These are phyloP conservation scores for Dentipellis sp. DNA, from an alignment of 768 basidiomycete genomes.

Conservation along the genomic window DNA sequence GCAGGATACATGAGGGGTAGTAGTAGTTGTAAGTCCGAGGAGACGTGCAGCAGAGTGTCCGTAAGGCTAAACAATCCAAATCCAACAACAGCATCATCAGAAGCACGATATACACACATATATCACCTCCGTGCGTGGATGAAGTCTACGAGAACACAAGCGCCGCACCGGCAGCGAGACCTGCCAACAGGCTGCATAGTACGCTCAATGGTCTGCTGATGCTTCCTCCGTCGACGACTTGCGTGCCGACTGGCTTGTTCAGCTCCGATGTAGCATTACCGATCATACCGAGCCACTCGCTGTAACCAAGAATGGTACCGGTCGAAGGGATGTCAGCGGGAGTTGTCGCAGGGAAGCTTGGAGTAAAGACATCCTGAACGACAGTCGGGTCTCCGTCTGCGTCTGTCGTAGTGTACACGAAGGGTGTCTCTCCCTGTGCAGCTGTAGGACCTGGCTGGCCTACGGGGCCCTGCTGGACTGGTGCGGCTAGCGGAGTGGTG, in stretches of 20 bases:
- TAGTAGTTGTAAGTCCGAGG: background rate
- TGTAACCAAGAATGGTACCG: constrained; percentile 25
- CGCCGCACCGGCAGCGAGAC: background rate
- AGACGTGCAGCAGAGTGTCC: background rate
- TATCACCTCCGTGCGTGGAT: too few species aligned
- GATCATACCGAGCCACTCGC: constrained; percentile 19
- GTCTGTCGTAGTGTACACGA: constrained; percentile 26
- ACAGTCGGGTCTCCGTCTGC: constrained; percentile 19
- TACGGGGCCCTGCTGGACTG: constrained; percentile 39
- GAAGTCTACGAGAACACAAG: background rate
- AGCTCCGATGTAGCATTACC: constrained; percentile 19
- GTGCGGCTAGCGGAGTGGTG: constrained; percentile 10
- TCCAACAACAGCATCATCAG: background rate
- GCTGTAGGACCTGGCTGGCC: constrained; percentile 35
- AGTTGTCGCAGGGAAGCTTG: constrained; percentile 19
- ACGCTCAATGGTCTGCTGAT: background rate
- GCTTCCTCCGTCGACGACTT: background rate
- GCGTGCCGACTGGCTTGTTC: constrained; percentile 5
- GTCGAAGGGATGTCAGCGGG: constrained; percentile 12
- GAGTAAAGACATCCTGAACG: constrained; percentile 24
- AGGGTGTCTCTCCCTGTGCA: constrained; percentile 17
- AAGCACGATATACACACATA: too few species aligned
- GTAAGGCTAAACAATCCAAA: background rate
- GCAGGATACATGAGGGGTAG: background rate
- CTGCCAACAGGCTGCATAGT: background rate